A percentile compares a stretch with the other conserved stretches of the same genome.
These are phyloP conservation scores for Oemleria cerasiformis DNA, from an alignment of 306 rosid genomes.

Conservation along the genomic window DNA sequence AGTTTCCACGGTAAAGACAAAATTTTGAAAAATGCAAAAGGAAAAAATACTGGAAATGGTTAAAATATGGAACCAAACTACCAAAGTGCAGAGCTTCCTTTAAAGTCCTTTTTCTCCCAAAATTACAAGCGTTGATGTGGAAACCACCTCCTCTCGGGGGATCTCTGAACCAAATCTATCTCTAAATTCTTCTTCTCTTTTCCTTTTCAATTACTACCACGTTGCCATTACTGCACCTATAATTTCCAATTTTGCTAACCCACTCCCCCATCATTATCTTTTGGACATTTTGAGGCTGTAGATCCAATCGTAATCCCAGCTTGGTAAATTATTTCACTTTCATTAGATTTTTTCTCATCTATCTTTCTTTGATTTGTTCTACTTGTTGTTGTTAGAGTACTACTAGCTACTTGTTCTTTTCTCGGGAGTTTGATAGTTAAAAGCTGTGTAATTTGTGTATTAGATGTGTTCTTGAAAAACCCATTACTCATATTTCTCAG, in stretches of 20 bases:
- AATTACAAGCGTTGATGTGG: neutral
- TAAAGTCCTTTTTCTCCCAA: neutral
- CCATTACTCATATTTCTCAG: slow-evolving; percentile 10
- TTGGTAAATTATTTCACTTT: slow-evolving; percentile 13
- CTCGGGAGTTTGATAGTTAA: neutral
- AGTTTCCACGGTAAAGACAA: slow-evolving; percentile 4
- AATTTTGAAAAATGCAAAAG: neutral
- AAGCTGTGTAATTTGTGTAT: slow-evolving; percentile 5
- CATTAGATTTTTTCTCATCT: neutral
- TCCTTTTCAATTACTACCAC: slow-evolving; percentile 3
- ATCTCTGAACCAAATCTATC: slow-evolving; percentile 24
- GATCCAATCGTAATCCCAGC: slow-evolving; percentile 30
- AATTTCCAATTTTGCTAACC: slow-evolving; percentile 5
- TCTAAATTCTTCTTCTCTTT: slow-evolving; percentile 12
- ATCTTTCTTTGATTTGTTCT: slow-evolving; percentile 20
- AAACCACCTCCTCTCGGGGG: slow-evolving; percentile 23
- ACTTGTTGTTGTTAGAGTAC: neutral
- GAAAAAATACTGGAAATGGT: neutral
- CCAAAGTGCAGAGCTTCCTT: neutral
- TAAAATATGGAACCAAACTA: neutral
- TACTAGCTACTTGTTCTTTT: neutral
- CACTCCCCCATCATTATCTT: slow-evolving; percentile 1
- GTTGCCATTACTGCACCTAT: slow-evolving; percentile 6
- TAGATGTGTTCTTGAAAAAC: slow-evolving; percentile 13
- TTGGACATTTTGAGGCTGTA: slow-evolving; percentile 18